Evolutionary conservation across 805 yeast species (phyloP).

Genomic region (Ogataea allantospora): DNA sequence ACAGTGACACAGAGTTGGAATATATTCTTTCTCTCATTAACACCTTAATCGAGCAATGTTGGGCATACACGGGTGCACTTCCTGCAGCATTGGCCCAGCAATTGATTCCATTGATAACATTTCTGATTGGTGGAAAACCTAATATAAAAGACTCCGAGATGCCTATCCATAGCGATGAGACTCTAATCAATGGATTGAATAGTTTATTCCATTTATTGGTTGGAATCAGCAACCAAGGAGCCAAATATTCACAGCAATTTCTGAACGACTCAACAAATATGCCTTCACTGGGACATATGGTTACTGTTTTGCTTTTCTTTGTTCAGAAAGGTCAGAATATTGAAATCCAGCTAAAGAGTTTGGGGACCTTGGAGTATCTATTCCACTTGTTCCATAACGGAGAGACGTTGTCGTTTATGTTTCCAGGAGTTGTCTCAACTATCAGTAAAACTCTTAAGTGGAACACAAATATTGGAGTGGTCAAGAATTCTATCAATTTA

Average conservation of each 20-base stretch:
- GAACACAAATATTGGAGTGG: constrained; percentile 39
- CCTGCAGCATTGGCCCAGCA: constrained; percentile 41
- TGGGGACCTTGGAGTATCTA: constrained; percentile 35
- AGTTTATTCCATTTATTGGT: constrained; percentile 32
- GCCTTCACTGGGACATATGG: constrained; percentile 48
- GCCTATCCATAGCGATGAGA: constrained; percentile 34
- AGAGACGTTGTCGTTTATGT: constrained; percentile 45
- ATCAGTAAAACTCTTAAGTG: constrained; percentile 38
- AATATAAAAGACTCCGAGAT: constrained; percentile 30
- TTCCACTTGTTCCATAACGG: constrained; percentile 43
- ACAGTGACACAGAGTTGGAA: constrained; percentile 46
- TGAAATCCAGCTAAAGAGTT: constrained; percentile 32
- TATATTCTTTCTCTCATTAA: constrained; percentile 43
- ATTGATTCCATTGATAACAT: constrained; percentile 45
- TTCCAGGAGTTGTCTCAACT: constrained; percentile 52
- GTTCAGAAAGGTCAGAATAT: constrained; percentile 27
- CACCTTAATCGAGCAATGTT: constrained; percentile 44
- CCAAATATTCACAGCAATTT: constrained; percentile 23
- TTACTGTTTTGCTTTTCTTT: constrained; percentile 42
- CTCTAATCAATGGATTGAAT: constrained; percentile 36
- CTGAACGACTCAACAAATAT: constrained; percentile 35
- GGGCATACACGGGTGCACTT: constrained; percentile 41
- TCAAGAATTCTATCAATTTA: constrained; percentile 31
- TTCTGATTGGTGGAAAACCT: constrained; percentile 47
- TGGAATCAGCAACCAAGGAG: constrained; percentile 34